A percentile compares a stretch with the other conserved stretches of the same genome.
Conservation (phyloP, 345 rosid species). For the Brassica cretica region DNA sequence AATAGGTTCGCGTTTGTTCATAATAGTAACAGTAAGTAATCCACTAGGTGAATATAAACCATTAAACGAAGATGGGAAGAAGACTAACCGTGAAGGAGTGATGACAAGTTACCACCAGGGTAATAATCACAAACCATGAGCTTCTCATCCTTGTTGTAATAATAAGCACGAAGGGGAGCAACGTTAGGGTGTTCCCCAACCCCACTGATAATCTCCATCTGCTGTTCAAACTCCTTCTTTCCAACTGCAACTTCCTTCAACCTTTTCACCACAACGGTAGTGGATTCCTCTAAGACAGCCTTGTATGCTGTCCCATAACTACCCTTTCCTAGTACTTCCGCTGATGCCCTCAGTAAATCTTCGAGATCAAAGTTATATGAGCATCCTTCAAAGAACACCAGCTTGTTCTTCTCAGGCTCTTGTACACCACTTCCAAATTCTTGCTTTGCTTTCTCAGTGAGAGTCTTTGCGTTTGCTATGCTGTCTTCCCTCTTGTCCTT, state of each 20-base stretch:
- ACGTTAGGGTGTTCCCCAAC: constrained; percentile 69
- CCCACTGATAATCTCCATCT: constrained; percentile 78
- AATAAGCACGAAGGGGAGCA: constrained; percentile 77
- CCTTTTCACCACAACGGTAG: constrained; percentile 84
- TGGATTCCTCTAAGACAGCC: constrained; percentile 80
- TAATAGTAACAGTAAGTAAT: neutral
- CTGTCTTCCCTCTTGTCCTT: constrained; percentile 51
- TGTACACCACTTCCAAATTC: constrained; percentile 81
- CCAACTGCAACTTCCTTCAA: constrained; percentile 76
- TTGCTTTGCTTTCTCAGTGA: constrained; percentile 68
- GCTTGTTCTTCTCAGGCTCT: constrained; percentile 75
- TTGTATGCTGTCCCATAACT: constrained; percentile 84
- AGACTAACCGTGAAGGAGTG: constrained; percentile 75
- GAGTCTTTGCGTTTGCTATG: constrained; percentile 52
- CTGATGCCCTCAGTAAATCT: constrained; percentile 86
- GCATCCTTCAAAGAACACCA: constrained; percentile 83
- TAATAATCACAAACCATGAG: constrained; percentile 74
- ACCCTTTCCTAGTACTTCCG: constrained; percentile 92
- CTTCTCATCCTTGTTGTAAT: constrained; percentile 90
- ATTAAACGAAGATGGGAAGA: neutral
- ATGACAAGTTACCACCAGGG: constrained; percentile 57
- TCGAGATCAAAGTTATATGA: constrained; percentile 78
- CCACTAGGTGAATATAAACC: neutral
- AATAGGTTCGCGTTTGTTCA: too few species aligned
- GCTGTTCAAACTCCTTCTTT: constrained; percentile 87